phyloP scores from a whole-genome alignment of 2,329 filamentous ascomycete species.

The Penicillium italicum region DNA sequence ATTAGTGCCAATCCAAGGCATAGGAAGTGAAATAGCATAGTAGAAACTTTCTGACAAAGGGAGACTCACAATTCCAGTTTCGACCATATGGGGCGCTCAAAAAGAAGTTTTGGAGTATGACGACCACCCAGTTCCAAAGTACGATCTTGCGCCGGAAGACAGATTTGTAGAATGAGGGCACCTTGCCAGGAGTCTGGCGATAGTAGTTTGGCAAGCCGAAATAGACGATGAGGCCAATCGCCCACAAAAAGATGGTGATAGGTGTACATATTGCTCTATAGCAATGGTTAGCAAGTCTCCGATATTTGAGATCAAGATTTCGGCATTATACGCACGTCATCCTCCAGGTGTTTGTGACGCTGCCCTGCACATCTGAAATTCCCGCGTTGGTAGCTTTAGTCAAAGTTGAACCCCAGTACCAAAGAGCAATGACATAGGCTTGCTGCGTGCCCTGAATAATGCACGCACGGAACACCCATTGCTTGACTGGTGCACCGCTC shows the following conservation, averaged over 20 bases:
- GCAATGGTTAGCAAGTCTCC: slow-evolving; percentile 19
- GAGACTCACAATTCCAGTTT: slow-evolving; percentile 57
- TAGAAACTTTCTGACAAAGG: accelerated
- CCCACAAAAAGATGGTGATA: slow-evolving; percentile 56
- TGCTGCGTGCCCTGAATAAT: slow-evolving; percentile 65
- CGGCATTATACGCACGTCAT: slow-evolving; percentile 37
- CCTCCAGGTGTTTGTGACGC: slow-evolving; percentile 43
- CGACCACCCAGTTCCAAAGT: slow-evolving; percentile 63
- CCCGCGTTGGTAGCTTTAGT: slow-evolving; percentile 46
- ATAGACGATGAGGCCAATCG: slow-evolving; percentile 54
- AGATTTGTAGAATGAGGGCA: slow-evolving; percentile 63
- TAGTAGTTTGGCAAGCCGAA: slow-evolving; percentile 65
- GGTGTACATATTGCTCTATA: slow-evolving; percentile 54
- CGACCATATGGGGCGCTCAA: slow-evolving; percentile 63
- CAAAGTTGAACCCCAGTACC: slow-evolving; percentile 63
- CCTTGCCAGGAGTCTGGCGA: slow-evolving; percentile 59
- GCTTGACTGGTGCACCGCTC: slow-evolving; percentile 59
- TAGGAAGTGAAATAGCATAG: too few relatives aligned
- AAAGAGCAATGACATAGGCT: slow-evolving; percentile 61
- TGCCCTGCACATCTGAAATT: slow-evolving; percentile 34
- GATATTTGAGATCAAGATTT: neutral
- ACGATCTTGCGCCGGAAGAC: slow-evolving; percentile 62
- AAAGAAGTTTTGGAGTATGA: slow-evolving; percentile 65
- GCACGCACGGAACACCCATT: slow-evolving; percentile 66
- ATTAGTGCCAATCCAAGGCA: neutral